These are phyloP conservation scores for Alternaria incomplexa DNA, from an alignment of 2,329 filamentous ascomycete genomes.

Conservation along the genomic window DNA sequence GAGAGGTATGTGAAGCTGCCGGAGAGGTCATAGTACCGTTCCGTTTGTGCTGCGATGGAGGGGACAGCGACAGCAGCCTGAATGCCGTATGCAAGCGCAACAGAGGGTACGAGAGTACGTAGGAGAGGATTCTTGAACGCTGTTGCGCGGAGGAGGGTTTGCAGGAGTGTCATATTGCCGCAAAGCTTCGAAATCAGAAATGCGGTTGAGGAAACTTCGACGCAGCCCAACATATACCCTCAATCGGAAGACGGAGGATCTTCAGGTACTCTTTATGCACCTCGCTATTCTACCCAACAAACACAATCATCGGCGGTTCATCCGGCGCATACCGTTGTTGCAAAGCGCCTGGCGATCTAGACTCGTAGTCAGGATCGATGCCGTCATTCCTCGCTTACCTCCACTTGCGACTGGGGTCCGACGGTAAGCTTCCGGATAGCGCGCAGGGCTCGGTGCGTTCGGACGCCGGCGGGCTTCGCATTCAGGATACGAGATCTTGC, in stretches of 20 bases:
- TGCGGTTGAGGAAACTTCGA: background rate
- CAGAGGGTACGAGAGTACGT: conserved; percentile 66
- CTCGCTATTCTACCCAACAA: background rate
- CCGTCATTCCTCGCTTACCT: conserved; percentile 28
- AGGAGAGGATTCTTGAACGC: conserved; percentile 68
- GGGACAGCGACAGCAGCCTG: conserved; percentile 68
- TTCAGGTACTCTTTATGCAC: conserved; percentile 1
- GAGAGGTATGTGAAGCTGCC: conserved; percentile 71
- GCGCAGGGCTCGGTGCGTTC: background rate
- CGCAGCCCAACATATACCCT: background rate
- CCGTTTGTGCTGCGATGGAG: conserved; percentile 65
- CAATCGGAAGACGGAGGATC: background rate
- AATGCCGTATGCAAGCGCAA: conserved; percentile 67
- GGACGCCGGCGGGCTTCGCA: background rate
- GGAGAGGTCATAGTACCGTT: conserved; percentile 72
- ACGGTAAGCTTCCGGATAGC: background rate
- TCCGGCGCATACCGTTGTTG: conserved; percentile 6
- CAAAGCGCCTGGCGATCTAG: conserved; percentile 25
- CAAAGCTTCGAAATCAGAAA: background rate
- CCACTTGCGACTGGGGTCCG: background rate
- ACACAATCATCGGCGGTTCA: background rate
- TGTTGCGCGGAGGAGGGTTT: conserved; percentile 63
- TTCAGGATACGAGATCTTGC: background rate
- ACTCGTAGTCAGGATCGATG: conserved; percentile 34
- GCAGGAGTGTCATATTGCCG: conserved; percentile 42